phyloP scores from a whole-genome alignment of 2,329 filamentous ascomycete genomes.

The Colletotrichum sp. region DNA sequence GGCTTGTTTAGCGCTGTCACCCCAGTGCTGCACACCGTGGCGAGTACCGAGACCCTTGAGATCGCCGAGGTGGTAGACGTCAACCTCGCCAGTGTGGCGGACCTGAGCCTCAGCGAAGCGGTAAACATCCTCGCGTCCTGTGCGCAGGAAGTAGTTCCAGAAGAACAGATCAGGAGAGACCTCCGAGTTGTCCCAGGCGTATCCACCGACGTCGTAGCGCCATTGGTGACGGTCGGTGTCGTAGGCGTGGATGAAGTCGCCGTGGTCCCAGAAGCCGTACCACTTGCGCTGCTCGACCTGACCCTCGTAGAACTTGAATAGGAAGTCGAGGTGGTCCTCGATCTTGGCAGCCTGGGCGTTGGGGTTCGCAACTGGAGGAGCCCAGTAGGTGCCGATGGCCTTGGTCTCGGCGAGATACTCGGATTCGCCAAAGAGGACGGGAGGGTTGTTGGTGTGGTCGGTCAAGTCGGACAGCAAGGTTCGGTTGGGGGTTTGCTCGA shows the following conservation, averaged over 20 bases:
- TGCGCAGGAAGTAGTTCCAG: slow-evolving; percentile 67
- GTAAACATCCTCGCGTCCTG: slow-evolving; percentile 61
- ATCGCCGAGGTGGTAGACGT: slow-evolving; percentile 64
- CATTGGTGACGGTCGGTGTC: slow-evolving; percentile 63
- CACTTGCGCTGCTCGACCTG: slow-evolving; percentile 63
- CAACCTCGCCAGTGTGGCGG: slow-evolving; percentile 65
- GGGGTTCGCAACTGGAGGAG: slow-evolving; percentile 29
- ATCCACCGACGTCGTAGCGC: slow-evolving; percentile 69
- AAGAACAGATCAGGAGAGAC: slow-evolving; percentile 67
- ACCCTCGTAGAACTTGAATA: slow-evolving; percentile 59
- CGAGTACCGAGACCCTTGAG: slow-evolving; percentile 66
- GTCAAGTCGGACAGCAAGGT: slow-evolving; percentile 49
- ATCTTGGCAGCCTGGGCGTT: slow-evolving; percentile 41
- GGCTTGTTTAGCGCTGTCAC: slow-evolving; percentile 66
- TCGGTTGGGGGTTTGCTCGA: slow-evolving; percentile 55
- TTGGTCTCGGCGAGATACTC: slow-evolving; percentile 56
- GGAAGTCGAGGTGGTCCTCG: slow-evolving; percentile 59
- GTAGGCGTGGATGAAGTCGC: slow-evolving; percentile 69
- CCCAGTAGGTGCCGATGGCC: slow-evolving; percentile 62
- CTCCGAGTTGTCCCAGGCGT: slow-evolving; percentile 70
- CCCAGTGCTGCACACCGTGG: slow-evolving; percentile 67
- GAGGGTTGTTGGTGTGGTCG: slow-evolving; percentile 54
- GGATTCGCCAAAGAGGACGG: slow-evolving; percentile 53
- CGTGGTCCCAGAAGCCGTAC: slow-evolving; percentile 69
- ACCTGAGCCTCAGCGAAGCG: slow-evolving; percentile 63